Percentiles rank a stretch among this genome's conserved stretches.
Evolutionary conservation across 2,329 filamentous ascomycete species (phyloP).

Genomic region (Talaromyces rugulosus): DNA sequence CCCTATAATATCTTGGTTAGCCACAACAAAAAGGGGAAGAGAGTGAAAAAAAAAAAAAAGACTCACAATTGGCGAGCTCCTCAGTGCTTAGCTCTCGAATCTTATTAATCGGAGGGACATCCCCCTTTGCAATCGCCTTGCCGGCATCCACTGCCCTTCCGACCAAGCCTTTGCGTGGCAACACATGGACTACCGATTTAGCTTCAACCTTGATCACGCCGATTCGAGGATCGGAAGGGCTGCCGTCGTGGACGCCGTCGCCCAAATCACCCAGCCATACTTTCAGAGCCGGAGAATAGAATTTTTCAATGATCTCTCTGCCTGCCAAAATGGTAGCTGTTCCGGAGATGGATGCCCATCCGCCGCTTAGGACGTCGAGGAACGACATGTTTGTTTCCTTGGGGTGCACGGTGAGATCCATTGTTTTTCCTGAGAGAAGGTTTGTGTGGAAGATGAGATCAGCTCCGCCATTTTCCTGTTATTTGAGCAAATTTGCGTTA

Average conservation of each 20-base stretch:
- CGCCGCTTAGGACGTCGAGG: conserved; percentile 64
- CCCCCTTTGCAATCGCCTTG: conserved; percentile 69
- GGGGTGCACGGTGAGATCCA: conserved; percentile 68
- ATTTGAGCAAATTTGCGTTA: neutral
- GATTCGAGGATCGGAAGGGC: conserved; percentile 75
- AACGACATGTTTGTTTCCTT: conserved; percentile 77
- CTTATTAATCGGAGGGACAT: conserved; percentile 68
- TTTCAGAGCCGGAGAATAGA: conserved; percentile 70
- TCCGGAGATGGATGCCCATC: conserved; percentile 86
- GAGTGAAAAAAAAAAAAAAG: neutral
- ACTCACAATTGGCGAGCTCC: conserved; percentile 60
- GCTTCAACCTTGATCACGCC: conserved; percentile 74
- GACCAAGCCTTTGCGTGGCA: conserved; percentile 60
- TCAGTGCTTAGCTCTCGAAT: conserved; percentile 66
- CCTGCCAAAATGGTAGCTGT: conserved; percentile 66
- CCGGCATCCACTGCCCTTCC: conserved; percentile 66
- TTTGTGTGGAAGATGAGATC: conserved; percentile 91
- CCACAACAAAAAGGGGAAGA: neutral
- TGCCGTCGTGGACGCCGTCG: conserved; percentile 78
- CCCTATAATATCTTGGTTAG: conserved; percentile 18
- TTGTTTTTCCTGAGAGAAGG: conserved; percentile 82
- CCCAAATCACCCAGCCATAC: conserved; percentile 83
- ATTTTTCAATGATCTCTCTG: conserved; percentile 63
- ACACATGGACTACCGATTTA: conserved; percentile 67
- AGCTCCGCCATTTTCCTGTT: conserved; percentile 69